Evolutionary conservation across 192 early-diverging fungal species (phyloP).

Genomic region (Coemansia sp.): DNA sequence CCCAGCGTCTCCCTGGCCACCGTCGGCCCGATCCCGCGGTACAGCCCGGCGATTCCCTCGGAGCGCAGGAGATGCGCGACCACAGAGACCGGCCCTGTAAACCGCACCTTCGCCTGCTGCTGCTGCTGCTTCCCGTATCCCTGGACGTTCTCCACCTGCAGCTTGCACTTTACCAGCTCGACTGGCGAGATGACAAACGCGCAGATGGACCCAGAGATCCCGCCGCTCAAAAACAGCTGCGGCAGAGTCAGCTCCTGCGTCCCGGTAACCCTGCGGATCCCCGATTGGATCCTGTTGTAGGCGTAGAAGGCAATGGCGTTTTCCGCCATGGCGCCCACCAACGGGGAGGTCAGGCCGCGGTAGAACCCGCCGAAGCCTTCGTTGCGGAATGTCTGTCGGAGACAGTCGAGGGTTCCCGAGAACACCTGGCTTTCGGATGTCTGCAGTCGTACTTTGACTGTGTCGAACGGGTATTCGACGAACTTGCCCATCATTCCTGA

Average conservation of each 20-base stretch:
- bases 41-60: conserved; percentile 55
- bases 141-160: conserved; percentile 81
- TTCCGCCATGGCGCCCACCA: conserved; percentile 92
- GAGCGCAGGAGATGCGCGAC: conserved; percentile 53
- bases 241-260: conserved; percentile 54
- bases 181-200: conserved; percentile 90
- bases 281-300: conserved; percentile 78
- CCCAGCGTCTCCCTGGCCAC: conserved; percentile 85
- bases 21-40: conserved; percentile 57
- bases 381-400: conserved; percentile 65
- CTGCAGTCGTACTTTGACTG: conserved; percentile 91
- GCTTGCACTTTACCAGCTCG: conserved; percentile 93
- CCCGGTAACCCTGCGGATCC: conserved; percentile 53
- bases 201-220: conserved; percentile 78
- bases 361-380: conserved; percentile 87
- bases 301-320: conserved; percentile 87
- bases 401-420: conserved; percentile 77
- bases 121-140: conserved; percentile 15
- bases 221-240: conserved; percentile 79
- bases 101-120: conserved; percentile 14
- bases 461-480: conserved; percentile 96
- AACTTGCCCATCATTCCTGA: conserved; percentile 89
- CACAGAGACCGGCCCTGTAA: conserved; percentile 59
- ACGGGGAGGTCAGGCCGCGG: conserved; percentile 85
- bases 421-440: conserved; percentile 63